A percentile compares a stretch with the other conserved stretches of the same genome.
Conservation (phyloP, 805 yeast genomes). For the Ogataea saltuana region DNA sequence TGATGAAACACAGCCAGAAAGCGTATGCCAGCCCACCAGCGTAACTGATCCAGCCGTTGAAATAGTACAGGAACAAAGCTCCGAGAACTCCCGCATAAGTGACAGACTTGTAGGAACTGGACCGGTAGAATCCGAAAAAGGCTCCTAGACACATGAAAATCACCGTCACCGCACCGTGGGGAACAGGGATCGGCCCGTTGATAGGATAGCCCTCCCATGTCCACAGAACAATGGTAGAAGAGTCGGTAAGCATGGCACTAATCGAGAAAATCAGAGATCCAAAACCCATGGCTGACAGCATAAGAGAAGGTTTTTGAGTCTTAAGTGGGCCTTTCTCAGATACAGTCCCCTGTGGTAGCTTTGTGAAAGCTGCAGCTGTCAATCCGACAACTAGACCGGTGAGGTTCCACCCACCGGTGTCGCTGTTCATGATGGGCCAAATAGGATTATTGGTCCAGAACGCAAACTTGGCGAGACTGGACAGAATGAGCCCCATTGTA, state of each 20-base stretch:
- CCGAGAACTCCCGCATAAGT: slow-evolving; percentile 47
- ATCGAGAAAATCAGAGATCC: slow-evolving; percentile 74
- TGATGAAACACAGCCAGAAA: slow-evolving; percentile 60
- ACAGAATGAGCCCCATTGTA: slow-evolving; percentile 67
- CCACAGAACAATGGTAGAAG: slow-evolving; percentile 88
- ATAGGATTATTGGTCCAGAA: slow-evolving; percentile 87
- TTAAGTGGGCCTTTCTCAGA: slow-evolving; percentile 3
- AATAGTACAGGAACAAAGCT: slow-evolving; percentile 48
- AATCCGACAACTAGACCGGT: slow-evolving; percentile 67
- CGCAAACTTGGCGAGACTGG: slow-evolving; percentile 74
- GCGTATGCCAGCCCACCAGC: slow-evolving; percentile 67
- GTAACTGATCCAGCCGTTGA: slow-evolving; percentile 71
- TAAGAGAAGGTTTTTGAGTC: slow-evolving; percentile 40
- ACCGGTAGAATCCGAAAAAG: slow-evolving; percentile 44
- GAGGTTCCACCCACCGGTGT: slow-evolving; percentile 83
- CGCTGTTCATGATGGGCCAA: slow-evolving; percentile 90
- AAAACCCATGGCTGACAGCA: slow-evolving; percentile 64
- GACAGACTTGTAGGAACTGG: slow-evolving; percentile 24
- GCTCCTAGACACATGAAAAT: slow-evolving; percentile 59
- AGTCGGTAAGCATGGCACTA: slow-evolving; percentile 76
- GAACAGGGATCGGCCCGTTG: slow-evolving; percentile 83
- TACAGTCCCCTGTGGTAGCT: slow-evolving; percentile 16
- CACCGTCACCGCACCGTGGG: slow-evolving; percentile 74
- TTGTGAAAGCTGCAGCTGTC: slow-evolving; percentile 61
- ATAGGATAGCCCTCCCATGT: slow-evolving; percentile 94